Percentiles rank a stretch among this genome's conserved stretches.
Conservation (phyloP, 1,284 basidiomycete species). For the Neonothopanus nambi region DNA sequence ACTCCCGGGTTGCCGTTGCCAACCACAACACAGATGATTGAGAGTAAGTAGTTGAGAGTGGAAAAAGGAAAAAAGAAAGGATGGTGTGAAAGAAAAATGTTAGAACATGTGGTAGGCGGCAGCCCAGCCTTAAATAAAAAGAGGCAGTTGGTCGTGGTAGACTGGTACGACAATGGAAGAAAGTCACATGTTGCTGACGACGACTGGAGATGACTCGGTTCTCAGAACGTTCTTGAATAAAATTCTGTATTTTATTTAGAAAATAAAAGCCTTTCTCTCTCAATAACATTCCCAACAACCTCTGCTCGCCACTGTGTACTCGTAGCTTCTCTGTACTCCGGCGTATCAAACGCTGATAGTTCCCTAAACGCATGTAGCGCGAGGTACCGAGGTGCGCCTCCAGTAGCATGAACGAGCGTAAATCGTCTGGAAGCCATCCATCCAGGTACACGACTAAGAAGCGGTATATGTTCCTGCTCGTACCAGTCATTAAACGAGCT, state of each 20-base stretch:
- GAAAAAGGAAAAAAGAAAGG: not conserved
- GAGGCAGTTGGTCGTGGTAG: too few relatives aligned
- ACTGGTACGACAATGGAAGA: too few relatives aligned
- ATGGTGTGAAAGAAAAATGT: not conserved
- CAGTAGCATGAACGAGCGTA: constrained; percentile 18
- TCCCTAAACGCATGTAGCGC: constrained; percentile 30
- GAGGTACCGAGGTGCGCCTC: constrained; percentile 25
- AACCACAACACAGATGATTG: not conserved
- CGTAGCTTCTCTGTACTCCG: constrained; percentile 29
- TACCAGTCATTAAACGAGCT: constrained; percentile 33
- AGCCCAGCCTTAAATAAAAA: constrained; percentile 1
- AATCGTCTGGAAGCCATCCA: constrained; percentile 32
- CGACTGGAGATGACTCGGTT: too few relatives aligned
- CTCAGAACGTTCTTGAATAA: too few relatives aligned
- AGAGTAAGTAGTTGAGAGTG: not conserved
- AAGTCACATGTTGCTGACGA: too few relatives aligned
- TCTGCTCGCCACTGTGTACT: constrained; percentile 31
- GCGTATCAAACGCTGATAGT: constrained; percentile 22
- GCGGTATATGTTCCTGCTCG: constrained; percentile 31
- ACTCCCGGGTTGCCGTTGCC: not conserved
- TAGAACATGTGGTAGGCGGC: not conserved
- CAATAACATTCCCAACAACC: constrained; percentile 23
- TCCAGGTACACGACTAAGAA: constrained; percentile 28
- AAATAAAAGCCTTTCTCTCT: constrained; percentile 13
- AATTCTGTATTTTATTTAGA: too few relatives aligned